Percentiles rank a stretch among this genome's conserved stretches.
phyloP scores from a whole-genome alignment of 805 yeast genomes.

The Clavispora vitiphila region DNA sequence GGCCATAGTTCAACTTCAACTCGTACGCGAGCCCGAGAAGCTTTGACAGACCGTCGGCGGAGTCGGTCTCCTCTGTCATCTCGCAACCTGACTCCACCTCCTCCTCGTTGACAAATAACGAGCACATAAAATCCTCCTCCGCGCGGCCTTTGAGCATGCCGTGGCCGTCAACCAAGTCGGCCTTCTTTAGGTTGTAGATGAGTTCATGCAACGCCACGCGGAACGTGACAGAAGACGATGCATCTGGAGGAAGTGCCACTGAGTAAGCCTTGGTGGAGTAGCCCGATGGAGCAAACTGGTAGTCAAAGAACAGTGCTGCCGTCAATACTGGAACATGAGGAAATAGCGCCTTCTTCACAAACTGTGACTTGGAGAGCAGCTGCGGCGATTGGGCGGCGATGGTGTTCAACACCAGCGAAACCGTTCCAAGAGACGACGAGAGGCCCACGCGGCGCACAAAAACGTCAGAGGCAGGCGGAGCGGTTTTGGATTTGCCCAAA shows the following conservation, averaged over 20 bases:
- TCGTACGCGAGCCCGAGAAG: conserved; percentile 29
- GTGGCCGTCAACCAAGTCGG: conserved; percentile 30
- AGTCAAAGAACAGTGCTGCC: conserved; percentile 28
- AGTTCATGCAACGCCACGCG: conserved; percentile 36
- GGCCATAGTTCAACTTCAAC: conserved; percentile 41
- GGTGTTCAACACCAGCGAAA: conserved; percentile 8
- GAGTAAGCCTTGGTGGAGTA: conserved; percentile 36
- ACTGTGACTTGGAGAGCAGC: conserved; percentile 23
- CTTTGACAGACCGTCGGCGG: conserved; percentile 10
- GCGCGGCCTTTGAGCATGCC: conserved; percentile 26
- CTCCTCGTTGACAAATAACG: conserved; percentile 42
- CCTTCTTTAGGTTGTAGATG: conserved; percentile 26
- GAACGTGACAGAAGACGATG: conserved; percentile 42
- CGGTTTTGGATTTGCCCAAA: conserved; percentile 12
- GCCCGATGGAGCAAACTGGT: conserved; percentile 32
- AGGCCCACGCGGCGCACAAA: conserved; percentile 14
- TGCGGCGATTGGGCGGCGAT: conserved; percentile 7
- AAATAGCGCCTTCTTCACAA: conserved; percentile 24
- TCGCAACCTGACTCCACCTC: conserved; percentile 40
- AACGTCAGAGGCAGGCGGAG: conserved; percentile 13
- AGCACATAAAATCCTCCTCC: conserved; percentile 35
- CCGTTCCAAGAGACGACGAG: conserved; percentile 7
- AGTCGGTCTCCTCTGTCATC: conserved; percentile 28
- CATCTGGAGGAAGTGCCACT: conserved; percentile 42
- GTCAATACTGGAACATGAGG: conserved; percentile 28